Evolutionary conservation across 805 yeast genomes (phyloP).

Genomic region (Torulaspora quercuum): DNA sequence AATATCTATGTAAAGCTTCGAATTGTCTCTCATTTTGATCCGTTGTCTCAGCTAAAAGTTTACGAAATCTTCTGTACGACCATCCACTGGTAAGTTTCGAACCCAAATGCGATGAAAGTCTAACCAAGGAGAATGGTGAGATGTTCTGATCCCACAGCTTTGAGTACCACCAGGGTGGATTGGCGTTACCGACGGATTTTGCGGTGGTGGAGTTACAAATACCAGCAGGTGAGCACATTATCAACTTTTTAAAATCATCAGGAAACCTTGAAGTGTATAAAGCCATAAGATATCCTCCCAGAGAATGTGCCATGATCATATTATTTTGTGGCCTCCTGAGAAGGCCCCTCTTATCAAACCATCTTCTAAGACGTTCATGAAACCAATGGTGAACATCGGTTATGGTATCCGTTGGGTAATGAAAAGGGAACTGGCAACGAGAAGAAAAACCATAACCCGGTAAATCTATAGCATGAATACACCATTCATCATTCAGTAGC

Average conservation of each 20-base stretch:
- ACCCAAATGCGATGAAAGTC: constrained; percentile 78
- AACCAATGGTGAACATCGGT: constrained; percentile 39
- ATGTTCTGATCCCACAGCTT: constrained; percentile 81
- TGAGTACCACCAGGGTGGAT: constrained; percentile 73
- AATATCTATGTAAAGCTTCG: constrained; percentile 64
- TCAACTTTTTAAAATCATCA: constrained; percentile 55
- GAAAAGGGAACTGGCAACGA: constrained; percentile 61
- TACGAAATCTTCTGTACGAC: constrained; percentile 73
- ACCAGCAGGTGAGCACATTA: constrained; percentile 92
- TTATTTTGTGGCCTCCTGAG: constrained; percentile 38
- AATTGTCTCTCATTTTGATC: constrained; percentile 16
- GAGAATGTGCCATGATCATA: constrained; percentile 77
- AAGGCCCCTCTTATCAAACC: constrained; percentile 35
- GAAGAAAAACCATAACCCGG: constrained; percentile 90
- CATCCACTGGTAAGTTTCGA: constrained; percentile 84
- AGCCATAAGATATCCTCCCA: constrained; percentile 84
- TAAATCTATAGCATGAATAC: constrained; percentile 80
- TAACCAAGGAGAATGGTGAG: constrained; percentile 78
- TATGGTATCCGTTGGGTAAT: constrained; percentile 27
- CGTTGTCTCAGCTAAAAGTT: constrained; percentile 37
- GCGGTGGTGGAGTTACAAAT: constrained; percentile 43
- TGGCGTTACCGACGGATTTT: constrained; percentile 28
- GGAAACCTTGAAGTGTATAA: constrained; percentile 63
- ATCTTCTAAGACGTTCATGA: constrained; percentile 48
- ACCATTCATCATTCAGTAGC: constrained; percentile 48